Conservation (phyloP, 1,139 yeast genomes). For the Tardiomyces depauwii region DNA sequence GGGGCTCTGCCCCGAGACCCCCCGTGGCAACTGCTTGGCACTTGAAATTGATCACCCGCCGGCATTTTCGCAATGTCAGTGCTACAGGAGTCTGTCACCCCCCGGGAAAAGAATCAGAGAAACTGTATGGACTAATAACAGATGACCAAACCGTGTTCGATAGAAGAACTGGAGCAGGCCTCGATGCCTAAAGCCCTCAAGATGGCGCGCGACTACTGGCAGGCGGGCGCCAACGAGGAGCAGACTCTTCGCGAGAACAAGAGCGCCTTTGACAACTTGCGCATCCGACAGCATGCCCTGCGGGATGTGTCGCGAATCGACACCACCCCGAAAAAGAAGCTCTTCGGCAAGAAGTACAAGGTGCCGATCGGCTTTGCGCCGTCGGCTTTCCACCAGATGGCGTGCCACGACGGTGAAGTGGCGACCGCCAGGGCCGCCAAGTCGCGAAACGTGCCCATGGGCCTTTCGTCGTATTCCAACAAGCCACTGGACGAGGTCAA, state of each 20-base stretch:
- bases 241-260: constrained; percentile 24
- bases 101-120: too few relatives aligned
- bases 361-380: constrained; percentile 59
- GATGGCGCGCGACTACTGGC: constrained; percentile 28
- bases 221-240: constrained; percentile 28
- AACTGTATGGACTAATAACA: not conserved
- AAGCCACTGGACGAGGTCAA: constrained; percentile 23
- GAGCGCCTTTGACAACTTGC: constrained; percentile 20
- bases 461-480: constrained; percentile 24
- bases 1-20: too few relatives aligned
- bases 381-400: constrained; percentile 53
- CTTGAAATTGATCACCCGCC: too few relatives aligned
- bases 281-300: constrained; percentile 35
- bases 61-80: too few relatives aligned
- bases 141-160: constrained; percentile 5
- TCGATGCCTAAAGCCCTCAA: constrained; percentile 18
- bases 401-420: constrained; percentile 53
- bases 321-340: constrained; percentile 24
- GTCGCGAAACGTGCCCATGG: constrained; percentile 24
- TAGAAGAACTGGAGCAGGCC: constrained; percentile 16
- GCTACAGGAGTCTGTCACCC: too few relatives aligned
- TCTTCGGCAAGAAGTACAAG: constrained; percentile 33
- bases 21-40: too few relatives aligned
- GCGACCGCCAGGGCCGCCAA: constrained; percentile 28
- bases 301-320: constrained; percentile 31